Base-by-base conservation (phyloP, 345 rosid species). In the Leavenworthia alabamica region DNA sequence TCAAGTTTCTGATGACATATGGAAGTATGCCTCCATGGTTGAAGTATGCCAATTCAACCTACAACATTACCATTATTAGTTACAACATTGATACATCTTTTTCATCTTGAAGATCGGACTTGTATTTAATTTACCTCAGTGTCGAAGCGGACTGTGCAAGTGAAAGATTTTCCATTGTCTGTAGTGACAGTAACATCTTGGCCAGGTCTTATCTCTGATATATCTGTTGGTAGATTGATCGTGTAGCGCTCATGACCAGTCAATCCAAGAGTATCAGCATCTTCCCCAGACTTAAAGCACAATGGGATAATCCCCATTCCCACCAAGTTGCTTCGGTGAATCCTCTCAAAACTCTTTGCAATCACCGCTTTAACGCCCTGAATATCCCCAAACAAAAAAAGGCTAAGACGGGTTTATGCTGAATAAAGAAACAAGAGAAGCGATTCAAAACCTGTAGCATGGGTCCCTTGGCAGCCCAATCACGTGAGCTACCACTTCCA, bases 381-480 rank as follows among this genome's bases (percentile, higher is more conserved):
- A 60, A n/a, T n/a, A n/a, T n/a, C n/a, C n/a, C n/a, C n/a, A n/a
- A n/a, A n/a, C n/a, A n/a, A n/a, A n/a, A n/a, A n/a, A n/a, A n/a
- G n/a, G n/a, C n/a, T n/a, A n/a, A n/a, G 23, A 37, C 1, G 2
- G 8, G 36, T 35, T 35, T 42, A 27, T 3, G 23, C 40, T 39
- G 15, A n/a, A 0, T 0, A 12, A 42, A 6, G 1, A n/a, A 29
- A 4, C 1, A 0, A 70, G 28, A 7, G 29, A 40, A 22, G 13
- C 2, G 7, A 24, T 16, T 46, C 13, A 6, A 24, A 39, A 89
- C 99, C 91, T 83, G 77, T 48, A 93, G 59, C 96, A 90, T 84
- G 17, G 99, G 99, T 66, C 99, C 99, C 81, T 93, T 93, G 48
- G 99, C 97, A 67, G 99, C 99, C 99, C 99, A 93, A 79, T 93